Percentiles rank a stretch among this genome's conserved stretches.
These are phyloP conservation scores for Platanus orientalis DNA, from an alignment of 164 flowering plant species.

Conservation along the genomic window DNA sequence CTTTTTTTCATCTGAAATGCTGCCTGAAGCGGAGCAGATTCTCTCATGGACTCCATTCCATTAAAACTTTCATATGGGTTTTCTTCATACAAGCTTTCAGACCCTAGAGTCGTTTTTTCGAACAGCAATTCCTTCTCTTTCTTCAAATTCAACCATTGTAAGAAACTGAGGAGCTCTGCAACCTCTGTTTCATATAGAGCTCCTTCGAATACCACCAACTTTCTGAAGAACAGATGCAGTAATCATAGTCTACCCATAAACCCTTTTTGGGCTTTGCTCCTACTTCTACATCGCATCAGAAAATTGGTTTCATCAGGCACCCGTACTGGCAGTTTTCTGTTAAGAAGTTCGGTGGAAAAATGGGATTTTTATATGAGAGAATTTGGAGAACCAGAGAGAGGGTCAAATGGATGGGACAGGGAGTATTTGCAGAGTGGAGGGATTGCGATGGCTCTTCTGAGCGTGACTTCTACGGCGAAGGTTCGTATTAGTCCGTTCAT, in stretches of 20 bases:
- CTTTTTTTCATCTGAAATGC: neutral
- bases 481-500: constrained; percentile 60
- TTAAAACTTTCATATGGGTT: neutral
- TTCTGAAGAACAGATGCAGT: constrained; percentile 5
- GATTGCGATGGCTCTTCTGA: constrained; percentile 56
- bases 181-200: constrained; percentile 13
- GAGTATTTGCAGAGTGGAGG: constrained; percentile 49
- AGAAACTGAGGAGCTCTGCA: neutral
- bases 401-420: constrained; percentile 3
- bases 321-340: constrained; percentile 1
- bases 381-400: constrained; percentile 11
- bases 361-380: constrained; percentile 28
- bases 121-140: neutral
- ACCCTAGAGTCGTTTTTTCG: neutral
- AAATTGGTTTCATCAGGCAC: constrained; percentile 18
- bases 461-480: constrained; percentile 50
- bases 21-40: neutral
- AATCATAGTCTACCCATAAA: constrained; percentile 10
- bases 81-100: neutral
- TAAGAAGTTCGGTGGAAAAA: constrained; percentile 12
- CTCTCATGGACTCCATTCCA: neutral
- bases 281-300: constrained; percentile 35
- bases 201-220: constrained; percentile 10
- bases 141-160: neutral
- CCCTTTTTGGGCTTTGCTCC: constrained; percentile 29